phyloP scores from a whole-genome alignment of 345 rosid genomes.

The Alliaria petiolata region DNA sequence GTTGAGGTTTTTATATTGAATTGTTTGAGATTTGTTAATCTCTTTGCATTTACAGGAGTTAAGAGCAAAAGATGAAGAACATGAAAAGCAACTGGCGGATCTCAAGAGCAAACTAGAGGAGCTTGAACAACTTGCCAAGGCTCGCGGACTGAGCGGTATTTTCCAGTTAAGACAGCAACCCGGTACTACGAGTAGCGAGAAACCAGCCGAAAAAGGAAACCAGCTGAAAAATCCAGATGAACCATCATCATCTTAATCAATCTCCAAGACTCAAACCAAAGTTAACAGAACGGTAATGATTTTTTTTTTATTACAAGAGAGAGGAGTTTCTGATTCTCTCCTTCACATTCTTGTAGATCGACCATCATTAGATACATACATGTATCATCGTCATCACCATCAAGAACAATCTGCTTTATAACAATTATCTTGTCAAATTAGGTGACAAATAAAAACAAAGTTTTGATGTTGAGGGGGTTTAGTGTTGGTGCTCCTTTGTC shows the following conservation, averaged over 20 bases:
- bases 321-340: conserved; percentile 29
- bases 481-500: neutral
- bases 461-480: conserved; percentile 9
- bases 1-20: neutral
- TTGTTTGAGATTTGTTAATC: conserved; percentile 6
- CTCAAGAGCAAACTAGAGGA: conserved; percentile 59
- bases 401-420: conserved; percentile 7
- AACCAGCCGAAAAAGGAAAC: conserved; percentile 31
- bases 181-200: conserved; percentile 14
- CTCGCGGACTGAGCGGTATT: conserved; percentile 59
- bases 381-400: neutral
- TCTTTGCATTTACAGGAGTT: conserved; percentile 44
- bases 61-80: conserved; percentile 57
- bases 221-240: conserved; percentile 39
- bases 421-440: neutral
- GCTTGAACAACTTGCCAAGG: conserved; percentile 69
- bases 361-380: conserved; percentile 2
- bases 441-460: conserved; percentile 9
- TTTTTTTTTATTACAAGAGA: conserved; percentile 11
- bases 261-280: neutral
- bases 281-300: conserved; percentile 9
- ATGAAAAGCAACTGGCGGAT: conserved; percentile 52
- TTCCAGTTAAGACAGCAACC: conserved; percentile 46
- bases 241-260: neutral
- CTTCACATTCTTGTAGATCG: conserved; percentile 21